Evolutionary conservation across 2,329 filamentous ascomycete genomes (phyloP).

Genomic region (Ophiostoma novo-ulmi): DNA sequence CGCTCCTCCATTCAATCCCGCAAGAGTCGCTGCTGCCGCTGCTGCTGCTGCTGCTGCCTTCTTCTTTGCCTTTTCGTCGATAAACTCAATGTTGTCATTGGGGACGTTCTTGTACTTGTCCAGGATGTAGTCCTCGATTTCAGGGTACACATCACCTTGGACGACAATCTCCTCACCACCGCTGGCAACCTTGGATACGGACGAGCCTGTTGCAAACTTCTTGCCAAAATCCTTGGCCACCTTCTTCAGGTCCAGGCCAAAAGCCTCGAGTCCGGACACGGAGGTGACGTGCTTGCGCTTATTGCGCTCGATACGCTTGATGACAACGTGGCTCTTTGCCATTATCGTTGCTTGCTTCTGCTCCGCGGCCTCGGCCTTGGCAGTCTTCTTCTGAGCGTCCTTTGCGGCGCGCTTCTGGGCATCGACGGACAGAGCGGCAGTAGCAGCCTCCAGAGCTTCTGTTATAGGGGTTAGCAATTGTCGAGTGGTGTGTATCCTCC

Average conservation of each 20-base stretch:
- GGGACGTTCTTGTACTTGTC: slow-evolving; percentile 88
- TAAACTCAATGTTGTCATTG: slow-evolving; percentile 88
- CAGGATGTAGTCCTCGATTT: slow-evolving; percentile 83
- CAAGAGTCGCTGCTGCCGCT: slow-evolving; percentile 12
- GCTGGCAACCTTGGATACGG: slow-evolving; percentile 80
- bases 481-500: too few species aligned
- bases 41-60: slow-evolving; percentile 35
- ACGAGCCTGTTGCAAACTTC: slow-evolving; percentile 93
- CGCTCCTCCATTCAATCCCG: neutral
- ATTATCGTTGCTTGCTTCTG: slow-evolving; percentile 77
- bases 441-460: slow-evolving; percentile 79
- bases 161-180: slow-evolving; percentile 96
- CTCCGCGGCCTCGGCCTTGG: slow-evolving; percentile 84
- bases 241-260: slow-evolving; percentile 91
- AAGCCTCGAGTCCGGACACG: slow-evolving; percentile 82
- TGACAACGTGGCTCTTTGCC: slow-evolving; percentile 74
- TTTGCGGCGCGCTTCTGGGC: slow-evolving; percentile 93
- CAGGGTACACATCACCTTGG: slow-evolving; percentile 92
- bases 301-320: slow-evolving; percentile 96
- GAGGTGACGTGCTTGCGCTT: slow-evolving; percentile 97
- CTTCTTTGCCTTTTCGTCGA: slow-evolving; percentile 97
- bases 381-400: slow-evolving; percentile 93
- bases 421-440: slow-evolving; percentile 79
- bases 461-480: slow-evolving; percentile 11
- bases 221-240: slow-evolving; percentile 95